Conservation (phyloP, 1,284 basidiomycete species). For the Tremellales sp. region DNA sequence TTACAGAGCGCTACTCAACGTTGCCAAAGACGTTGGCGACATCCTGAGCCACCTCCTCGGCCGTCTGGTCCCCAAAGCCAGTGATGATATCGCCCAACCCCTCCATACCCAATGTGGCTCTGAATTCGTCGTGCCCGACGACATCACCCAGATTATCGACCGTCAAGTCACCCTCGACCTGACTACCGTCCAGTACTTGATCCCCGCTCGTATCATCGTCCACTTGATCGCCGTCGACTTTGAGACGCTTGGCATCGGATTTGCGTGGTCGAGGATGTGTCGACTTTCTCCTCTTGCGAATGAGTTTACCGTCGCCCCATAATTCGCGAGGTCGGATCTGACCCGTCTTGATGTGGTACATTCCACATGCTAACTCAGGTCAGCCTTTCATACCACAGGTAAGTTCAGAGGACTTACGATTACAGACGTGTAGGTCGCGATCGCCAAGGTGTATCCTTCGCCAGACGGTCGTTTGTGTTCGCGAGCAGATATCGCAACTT, state of each 20-base stretch:
- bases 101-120: neutral
- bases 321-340: slow-evolving; percentile 42
- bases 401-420: slow-evolving; percentile 29
- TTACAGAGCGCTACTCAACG: neutral
- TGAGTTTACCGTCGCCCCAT: slow-evolving; percentile 42
- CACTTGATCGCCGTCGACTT: neutral
- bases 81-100: neutral
- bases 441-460: slow-evolving; percentile 33
- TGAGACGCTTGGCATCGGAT: too few relatives aligned
- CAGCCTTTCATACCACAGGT: neutral
- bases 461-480: slow-evolving; percentile 45
- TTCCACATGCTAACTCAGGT: slow-evolving; percentile 38
- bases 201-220: neutral
- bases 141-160: neutral
- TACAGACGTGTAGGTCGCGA: slow-evolving; percentile 39
- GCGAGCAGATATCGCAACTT: slow-evolving; percentile 42
- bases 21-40: neutral
- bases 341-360: slow-evolving; percentile 42
- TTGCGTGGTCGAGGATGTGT: neutral
- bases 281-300: slow-evolving; percentile 33
- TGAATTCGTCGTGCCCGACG: neutral
- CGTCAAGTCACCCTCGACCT: neutral
- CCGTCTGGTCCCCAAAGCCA: neutral
- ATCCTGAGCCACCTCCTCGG: neutral
- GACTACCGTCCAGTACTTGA: neutral